Base-by-base conservation (phyloP, 1,139 yeast genomes). In the Ogataea hybrid region DNA sequence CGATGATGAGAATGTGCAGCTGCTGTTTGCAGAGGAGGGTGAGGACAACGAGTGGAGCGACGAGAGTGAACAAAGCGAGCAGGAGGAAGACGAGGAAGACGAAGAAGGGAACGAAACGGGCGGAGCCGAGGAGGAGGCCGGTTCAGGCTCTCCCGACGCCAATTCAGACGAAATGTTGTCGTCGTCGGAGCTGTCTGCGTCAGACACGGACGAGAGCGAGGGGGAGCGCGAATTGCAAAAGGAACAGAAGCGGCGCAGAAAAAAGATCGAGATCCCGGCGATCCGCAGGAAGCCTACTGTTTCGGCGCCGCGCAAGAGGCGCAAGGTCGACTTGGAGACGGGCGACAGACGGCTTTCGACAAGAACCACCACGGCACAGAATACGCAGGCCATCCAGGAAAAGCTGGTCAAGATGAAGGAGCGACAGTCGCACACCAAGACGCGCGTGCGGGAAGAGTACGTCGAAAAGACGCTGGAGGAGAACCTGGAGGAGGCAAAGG, bases 1-100 rank as follows among this genome's bases (percentile, higher is more conserved):
- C 35, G 89, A 85, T 37, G 88, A 82, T 49, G 92, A 84, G 49
- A 84, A 82, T 43, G 81, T 84, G 27, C 79, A 83, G 50, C 70
- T 85, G 44, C 70, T 90, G 49, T 89, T 89, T 55, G 83, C 79
- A 54, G 97, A 89, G 60, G 89, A 85, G 45, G 97, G 77, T 27
- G 84, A 84, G 40, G 97, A 88, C 59, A 79, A 68, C 32, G 97
- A 88, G 53, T 88, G 87, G 60, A 55, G 51, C 11, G 54, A 50
- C 16, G 56, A 51, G 11, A 20, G 32, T 16, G 38, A 21, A 11
- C 54, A 41, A 5, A 53, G 51, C 2, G 59, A 50, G 28, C 52
- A 47, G 1, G 54, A 44, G 8, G 53, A 41, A 27, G 50, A 43
- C 32, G 40, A 28, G 23, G 41, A 12, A 2, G 21, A 40, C 9